Percentiles rank a stretch among this genome's conserved stretches.
phyloP scores from a whole-genome alignment of 208 protist genomes.

The Leishmania guyanensis region DNA sequence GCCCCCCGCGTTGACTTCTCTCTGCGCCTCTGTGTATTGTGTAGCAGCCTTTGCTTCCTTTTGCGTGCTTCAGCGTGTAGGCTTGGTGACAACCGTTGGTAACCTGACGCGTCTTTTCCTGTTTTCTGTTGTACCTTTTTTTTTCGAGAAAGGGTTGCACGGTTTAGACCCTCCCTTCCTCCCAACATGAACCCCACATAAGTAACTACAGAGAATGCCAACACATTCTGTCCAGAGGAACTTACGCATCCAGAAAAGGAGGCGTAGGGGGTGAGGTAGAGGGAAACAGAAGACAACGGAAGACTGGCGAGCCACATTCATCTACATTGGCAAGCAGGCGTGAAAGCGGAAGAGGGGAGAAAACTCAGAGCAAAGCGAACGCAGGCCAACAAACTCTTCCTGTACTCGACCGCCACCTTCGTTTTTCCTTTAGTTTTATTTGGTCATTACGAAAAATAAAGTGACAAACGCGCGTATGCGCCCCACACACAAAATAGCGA shows the following conservation, averaged over 20 bases:
- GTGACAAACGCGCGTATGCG: neutral
- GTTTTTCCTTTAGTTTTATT: neutral
- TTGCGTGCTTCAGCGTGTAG: neutral
- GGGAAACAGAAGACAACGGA: neutral
- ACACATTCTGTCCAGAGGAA: neutral
- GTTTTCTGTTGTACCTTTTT: neutral
- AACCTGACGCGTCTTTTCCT: neutral
- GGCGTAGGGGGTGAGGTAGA: neutral
- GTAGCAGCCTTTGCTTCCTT: neutral
- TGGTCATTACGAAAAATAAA: too few relatives aligned
- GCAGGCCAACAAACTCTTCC: neutral
- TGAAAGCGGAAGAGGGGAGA: neutral
- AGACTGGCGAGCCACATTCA: neutral
- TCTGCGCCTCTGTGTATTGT: neutral
- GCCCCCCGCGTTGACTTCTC: neutral
- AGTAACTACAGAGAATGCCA: neutral
- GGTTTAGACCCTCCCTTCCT: neutral
- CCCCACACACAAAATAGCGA: neutral
- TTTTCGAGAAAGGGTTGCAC: neutral
- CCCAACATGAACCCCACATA: neutral
- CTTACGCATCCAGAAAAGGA: neutral
- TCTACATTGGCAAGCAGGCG: neutral
- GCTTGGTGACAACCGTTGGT: neutral
- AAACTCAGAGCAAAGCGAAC: neutral
- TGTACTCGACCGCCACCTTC: neutral